Evolutionary conservation across 495 filamentous ascomycete species (phyloP).

Genomic region (Aspergillus mulundensis): DNA sequence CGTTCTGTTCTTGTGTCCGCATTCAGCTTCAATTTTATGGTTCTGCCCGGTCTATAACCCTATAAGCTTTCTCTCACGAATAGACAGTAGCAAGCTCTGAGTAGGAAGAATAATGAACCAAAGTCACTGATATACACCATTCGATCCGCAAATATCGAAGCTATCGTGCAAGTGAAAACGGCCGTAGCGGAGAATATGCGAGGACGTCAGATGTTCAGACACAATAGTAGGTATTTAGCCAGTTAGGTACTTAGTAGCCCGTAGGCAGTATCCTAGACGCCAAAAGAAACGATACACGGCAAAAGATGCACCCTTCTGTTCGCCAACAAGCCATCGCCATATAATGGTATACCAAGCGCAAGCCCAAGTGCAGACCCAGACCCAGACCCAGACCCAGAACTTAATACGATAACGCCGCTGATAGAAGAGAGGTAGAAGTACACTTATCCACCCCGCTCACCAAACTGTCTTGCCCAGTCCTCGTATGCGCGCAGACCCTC

Average conservation of each 20-base stretch:
- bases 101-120: too few species aligned
- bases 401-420: too few species aligned
- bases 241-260: background rate
- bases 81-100: too few species aligned
- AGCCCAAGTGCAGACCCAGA: background rate
- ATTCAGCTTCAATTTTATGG: background rate
- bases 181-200: too few species aligned
- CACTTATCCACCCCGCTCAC: conserved; percentile 76
- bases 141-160: too few species aligned
- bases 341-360: background rate
- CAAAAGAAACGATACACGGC: background rate
- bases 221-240: background rate
- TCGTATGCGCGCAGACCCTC: conserved; percentile 83
- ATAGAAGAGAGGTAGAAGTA: too few species aligned
- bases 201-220: background rate
- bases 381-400: too few species aligned
- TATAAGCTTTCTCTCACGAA: too few species aligned
- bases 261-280: background rate
- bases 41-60: too few species aligned
- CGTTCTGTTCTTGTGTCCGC: background rate
- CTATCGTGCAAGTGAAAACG: too few species aligned
- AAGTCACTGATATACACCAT: too few species aligned
- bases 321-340: too few species aligned
- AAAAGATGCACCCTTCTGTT: background rate
- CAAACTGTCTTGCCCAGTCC: conserved; percentile 90